These are phyloP conservation scores for Tetrapyrgos nigripes DNA, from an alignment of 1,284 basidiomycete species.

Conservation along the genomic window DNA sequence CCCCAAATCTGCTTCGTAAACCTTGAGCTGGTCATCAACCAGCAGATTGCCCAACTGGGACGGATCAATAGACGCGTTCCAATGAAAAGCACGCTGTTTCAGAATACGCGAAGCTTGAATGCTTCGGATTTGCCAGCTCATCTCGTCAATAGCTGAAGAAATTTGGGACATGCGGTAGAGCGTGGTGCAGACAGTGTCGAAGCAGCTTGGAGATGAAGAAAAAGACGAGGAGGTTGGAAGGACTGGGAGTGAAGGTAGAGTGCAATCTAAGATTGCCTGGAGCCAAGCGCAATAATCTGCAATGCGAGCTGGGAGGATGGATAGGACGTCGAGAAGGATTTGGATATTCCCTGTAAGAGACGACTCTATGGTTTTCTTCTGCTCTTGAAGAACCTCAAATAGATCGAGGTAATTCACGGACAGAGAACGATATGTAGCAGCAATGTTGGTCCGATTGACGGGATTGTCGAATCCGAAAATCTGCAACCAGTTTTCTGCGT, in stretches of 20 bases:
- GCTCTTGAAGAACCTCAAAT: constrained; percentile 29
- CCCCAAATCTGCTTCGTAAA: too few species aligned
- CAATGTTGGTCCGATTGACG: constrained; percentile 31
- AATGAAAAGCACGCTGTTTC: constrained; percentile 30
- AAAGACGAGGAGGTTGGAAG: constrained; percentile 28
- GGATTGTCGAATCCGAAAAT: constrained; percentile 39
- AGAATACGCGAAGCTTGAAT: constrained; percentile 32
- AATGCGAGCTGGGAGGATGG: constrained; percentile 35
- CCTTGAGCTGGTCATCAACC: constrained; percentile 38
- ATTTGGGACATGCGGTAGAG: constrained; percentile 36
- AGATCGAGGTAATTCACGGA: constrained; percentile 40
- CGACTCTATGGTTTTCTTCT: constrained; percentile 24
- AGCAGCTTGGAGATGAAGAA: constrained; percentile 16
- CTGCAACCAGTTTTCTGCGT: constrained; percentile 33
- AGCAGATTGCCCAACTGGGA: constrained; percentile 36
- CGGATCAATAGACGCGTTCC: constrained; percentile 26
- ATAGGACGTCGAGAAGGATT: constrained; percentile 33
- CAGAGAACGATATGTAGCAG: constrained; percentile 40
- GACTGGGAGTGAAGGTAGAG: constrained; percentile 27
- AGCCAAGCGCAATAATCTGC: constrained; percentile 36
- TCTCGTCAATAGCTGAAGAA: constrained; percentile 39
- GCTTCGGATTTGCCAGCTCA: constrained; percentile 40
- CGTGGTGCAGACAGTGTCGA: constrained; percentile 38
- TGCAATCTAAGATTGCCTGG: constrained; percentile 23
- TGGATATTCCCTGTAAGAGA: constrained; percentile 26